These are phyloP conservation scores for Candida sanyaensis DNA, from an alignment of 1,139 yeast genomes.

Conservation along the genomic window DNA sequence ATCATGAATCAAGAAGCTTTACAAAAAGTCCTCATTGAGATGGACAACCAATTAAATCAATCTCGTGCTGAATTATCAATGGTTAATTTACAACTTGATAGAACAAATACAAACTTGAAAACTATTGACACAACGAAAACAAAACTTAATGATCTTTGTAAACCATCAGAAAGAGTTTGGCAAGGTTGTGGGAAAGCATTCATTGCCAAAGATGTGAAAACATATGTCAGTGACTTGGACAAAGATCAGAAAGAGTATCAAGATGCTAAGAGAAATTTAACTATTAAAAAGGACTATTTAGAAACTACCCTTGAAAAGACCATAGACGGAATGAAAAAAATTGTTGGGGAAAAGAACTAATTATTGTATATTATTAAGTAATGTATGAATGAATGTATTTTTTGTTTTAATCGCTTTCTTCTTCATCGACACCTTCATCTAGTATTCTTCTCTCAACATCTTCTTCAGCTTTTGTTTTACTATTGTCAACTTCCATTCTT, in stretches of 20 bases:
- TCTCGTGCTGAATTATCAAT: slow-evolving; percentile 64
- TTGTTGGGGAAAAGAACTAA: slow-evolving; percentile 29
- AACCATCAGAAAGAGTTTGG: slow-evolving; percentile 61
- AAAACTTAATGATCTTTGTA: slow-evolving; percentile 49
- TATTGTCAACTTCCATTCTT: slow-evolving; percentile 50
- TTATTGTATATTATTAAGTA: neutral
- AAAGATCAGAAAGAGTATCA: slow-evolving; percentile 54
- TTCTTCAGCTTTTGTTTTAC: slow-evolving; percentile 17
- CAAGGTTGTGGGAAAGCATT: slow-evolving; percentile 84
- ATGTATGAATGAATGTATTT: neutral
- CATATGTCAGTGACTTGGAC: slow-evolving; percentile 51
- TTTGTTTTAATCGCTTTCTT: slow-evolving; percentile 23
- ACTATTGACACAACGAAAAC: slow-evolving; percentile 57
- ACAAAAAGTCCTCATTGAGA: slow-evolving; percentile 56
- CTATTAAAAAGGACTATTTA: slow-evolving; percentile 70
- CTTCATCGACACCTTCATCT: slow-evolving; percentile 65
- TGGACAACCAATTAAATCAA: slow-evolving; percentile 62
- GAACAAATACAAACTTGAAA: slow-evolving; percentile 58
- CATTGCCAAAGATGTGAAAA: slow-evolving; percentile 41
- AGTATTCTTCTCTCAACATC: slow-evolving; percentile 49
- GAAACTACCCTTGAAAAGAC: slow-evolving; percentile 80
- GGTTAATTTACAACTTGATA: slow-evolving; percentile 60
- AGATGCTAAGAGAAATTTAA: slow-evolving; percentile 62
- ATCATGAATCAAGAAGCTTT: slow-evolving; percentile 53
- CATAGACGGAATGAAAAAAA: slow-evolving; percentile 58